Evolutionary conservation across 2,329 filamentous ascomycete species (phyloP).

Genomic region (Botrytis squamosa): DNA sequence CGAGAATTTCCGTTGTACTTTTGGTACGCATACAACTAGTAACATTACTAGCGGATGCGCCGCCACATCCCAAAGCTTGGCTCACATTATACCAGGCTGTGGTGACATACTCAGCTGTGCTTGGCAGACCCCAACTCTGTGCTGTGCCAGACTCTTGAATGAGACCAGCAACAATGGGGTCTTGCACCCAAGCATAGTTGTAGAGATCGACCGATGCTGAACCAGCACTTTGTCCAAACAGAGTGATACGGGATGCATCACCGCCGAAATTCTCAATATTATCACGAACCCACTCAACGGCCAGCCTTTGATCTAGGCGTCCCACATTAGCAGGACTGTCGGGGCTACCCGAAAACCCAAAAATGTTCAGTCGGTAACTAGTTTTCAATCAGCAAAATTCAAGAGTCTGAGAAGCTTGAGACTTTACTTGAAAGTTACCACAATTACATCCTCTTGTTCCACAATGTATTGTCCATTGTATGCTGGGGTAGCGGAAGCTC

Average conservation of each 20-base stretch:
- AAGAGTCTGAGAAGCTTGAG: conserved; percentile 25
- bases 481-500: conserved; percentile 41
- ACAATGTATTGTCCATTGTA: conserved; percentile 47
- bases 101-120: conserved; percentile 24
- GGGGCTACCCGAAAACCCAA: conserved; percentile 42
- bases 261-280: conserved; percentile 62
- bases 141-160: conserved; percentile 40
- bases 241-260: conserved; percentile 52
- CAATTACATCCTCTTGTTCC: conserved; percentile 44
- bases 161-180: conserved; percentile 39
- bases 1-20: conserved; percentile 27
- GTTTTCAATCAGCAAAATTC: conserved; percentile 8
- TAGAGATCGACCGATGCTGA: conserved; percentile 51
- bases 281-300: conserved; percentile 58
- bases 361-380: conserved; percentile 43
- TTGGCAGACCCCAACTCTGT: conserved; percentile 34
- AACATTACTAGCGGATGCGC: conserved; percentile 27
- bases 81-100: conserved; percentile 34
- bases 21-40: conserved; percentile 36
- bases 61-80: conserved; percentile 36
- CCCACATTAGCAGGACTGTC: conserved; percentile 52
- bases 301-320: conserved; percentile 58
- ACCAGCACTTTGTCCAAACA: conserved; percentile 56
- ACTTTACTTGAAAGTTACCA: conserved; percentile 50
- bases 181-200: conserved; percentile 36